Percentiles rank a stretch among this genome's conserved stretches.
Evolutionary conservation across 371 early-diverging fungal species (phyloP).

Genomic region (Mortierella sp.): DNA sequence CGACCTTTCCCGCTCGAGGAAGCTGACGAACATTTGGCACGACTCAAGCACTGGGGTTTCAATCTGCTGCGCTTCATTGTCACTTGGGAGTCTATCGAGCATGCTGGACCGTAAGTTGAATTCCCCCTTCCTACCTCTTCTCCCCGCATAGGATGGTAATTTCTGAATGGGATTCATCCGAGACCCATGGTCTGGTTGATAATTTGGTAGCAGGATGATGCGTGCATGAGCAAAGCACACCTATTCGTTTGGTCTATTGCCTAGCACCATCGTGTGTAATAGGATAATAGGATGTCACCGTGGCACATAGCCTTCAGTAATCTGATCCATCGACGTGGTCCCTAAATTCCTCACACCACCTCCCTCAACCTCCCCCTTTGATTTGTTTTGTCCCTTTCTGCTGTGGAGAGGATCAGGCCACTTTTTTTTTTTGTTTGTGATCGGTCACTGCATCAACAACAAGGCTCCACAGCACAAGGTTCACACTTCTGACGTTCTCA

Average conservation of each 20-base stretch:
- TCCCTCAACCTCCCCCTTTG: slow-evolving; percentile 14
- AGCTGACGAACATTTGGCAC: slow-evolving; percentile 81
- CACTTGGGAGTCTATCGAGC: slow-evolving; percentile 91
- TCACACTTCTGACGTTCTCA: slow-evolving; percentile 4
- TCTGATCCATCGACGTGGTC: too few relatives aligned
- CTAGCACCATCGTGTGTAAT: too few relatives aligned
- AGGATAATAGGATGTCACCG: too few relatives aligned
- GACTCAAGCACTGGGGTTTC: slow-evolving; percentile 83
- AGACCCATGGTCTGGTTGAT: too few relatives aligned
- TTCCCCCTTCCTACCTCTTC: too few relatives aligned
- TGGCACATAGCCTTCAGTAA: too few relatives aligned
- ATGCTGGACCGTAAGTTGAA: slow-evolving; percentile 78
- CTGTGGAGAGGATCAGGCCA: slow-evolving; percentile 42
- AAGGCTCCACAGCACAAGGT: too few relatives aligned
- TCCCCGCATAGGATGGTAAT: too few relatives aligned
- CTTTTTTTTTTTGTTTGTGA: slow-evolving; percentile 31
- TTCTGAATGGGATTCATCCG: too few relatives aligned
- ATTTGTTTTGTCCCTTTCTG: slow-evolving; percentile 8
- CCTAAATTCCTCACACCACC: slow-evolving; percentile 13
- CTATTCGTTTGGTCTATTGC: too few relatives aligned
- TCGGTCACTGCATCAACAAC: slow-evolving; percentile 5
- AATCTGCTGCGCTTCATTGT: slow-evolving; percentile 80
- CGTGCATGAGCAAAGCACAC: too few relatives aligned
- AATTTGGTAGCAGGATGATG: too few relatives aligned
- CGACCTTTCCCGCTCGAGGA: slow-evolving; percentile 87